Percentiles rank a stretch among this genome's conserved stretches.
These are phyloP conservation scores for Carex pumila DNA, from an alignment of 176 grass and related monocot genomes.

Conservation along the genomic window DNA sequence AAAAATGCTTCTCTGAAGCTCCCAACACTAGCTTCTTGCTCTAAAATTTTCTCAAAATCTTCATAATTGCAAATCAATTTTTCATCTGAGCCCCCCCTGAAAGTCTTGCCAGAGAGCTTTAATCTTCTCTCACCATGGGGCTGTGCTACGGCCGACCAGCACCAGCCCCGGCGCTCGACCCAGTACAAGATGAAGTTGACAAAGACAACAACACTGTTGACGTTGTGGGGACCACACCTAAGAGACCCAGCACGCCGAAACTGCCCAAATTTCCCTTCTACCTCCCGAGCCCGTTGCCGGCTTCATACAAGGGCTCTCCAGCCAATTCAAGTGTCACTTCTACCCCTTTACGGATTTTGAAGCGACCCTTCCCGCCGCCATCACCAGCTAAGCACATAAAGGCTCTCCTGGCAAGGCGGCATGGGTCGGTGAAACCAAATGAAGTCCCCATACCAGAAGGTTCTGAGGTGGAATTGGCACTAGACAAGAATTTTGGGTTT, in stretches of 20 bases:
- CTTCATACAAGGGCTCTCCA: constrained; percentile 87
- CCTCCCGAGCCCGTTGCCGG: constrained; percentile 82
- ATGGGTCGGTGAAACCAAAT: constrained; percentile 91
- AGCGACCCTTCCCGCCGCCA: constrained; percentile 92
- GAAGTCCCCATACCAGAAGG: constrained; percentile 92
- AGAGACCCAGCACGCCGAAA: constrained; percentile 59
- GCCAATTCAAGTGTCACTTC: constrained; percentile 84
- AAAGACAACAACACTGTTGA: constrained; percentile 16
- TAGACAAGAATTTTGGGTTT: constrained; percentile 97
- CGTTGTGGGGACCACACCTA: constrained; percentile 22
- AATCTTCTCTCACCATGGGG: constrained; percentile 50
- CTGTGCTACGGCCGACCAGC: constrained; percentile 73
- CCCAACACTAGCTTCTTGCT: background rate
- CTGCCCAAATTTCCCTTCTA: constrained; percentile 93
- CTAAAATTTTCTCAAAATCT: background rate
- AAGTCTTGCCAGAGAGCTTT: constrained; percentile 4
- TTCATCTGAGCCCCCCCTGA: background rate
- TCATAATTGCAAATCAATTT: constrained; percentile 2
- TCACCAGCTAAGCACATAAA: constrained; percentile 98
- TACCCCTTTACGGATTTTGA: constrained; percentile 69
- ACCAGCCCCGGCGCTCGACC: constrained; percentile 43
- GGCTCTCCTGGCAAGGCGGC: constrained; percentile 81
- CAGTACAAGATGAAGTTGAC: constrained; percentile 33
- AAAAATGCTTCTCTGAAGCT: background rate
- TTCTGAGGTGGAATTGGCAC: constrained; percentile 61